Base-by-base conservation (phyloP, 208 protist species). In the Trypanosomatidae sp. region DNA sequence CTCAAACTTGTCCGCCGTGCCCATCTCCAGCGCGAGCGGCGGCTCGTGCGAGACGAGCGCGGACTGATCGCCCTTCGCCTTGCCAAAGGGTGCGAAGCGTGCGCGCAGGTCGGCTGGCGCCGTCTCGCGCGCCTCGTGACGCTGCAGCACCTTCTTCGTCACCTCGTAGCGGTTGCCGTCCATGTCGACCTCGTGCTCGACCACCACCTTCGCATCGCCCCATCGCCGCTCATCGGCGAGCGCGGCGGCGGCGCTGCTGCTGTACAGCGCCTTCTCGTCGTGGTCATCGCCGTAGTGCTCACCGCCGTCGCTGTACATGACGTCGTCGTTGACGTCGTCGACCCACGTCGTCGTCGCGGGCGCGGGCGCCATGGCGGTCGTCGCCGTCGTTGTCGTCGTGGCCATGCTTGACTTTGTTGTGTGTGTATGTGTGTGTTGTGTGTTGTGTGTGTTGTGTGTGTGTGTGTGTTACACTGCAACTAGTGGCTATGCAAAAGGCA, bases 21-120 rank as follows among this genome's bases (percentile, higher is more conserved):
- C 84, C 48, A 88, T 62, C 56, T 92, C 84, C 37, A 92, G 48
- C 39, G 71, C 70, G 38, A 85, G 53, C 23, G 76, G 84, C 13
- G 72, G 61, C 41, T 87, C 79, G 18, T 59, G 47, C 11, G 76
- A 75, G 20, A 83, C 66, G 16, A 85, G 39, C 6, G 35, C 43
- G 15, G 50, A 43, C 33, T 66, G 51, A 32, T 59, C 66, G 15
- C 49, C 60, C 6, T 39, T 48, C 8, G 52, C 73, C 40, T 81
- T 81, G 26, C 73, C 78, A 48, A 84, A 88, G 33, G 49, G 59
- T 21, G 35, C 46, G 39, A 71, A 70, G 16, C 48, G 59, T 13
- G 69, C 63, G 26, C 78, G 78, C 11, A 84, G 41, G 43, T 88
- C 78, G 11, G 66, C 70, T 41, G 46, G 38, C 1, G 56, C 63